Percentiles rank a stretch among this genome's conserved stretches.
Evolutionary conservation across 2,329 filamentous ascomycete species (phyloP).

Genomic region (Penicillium sp.): DNA sequence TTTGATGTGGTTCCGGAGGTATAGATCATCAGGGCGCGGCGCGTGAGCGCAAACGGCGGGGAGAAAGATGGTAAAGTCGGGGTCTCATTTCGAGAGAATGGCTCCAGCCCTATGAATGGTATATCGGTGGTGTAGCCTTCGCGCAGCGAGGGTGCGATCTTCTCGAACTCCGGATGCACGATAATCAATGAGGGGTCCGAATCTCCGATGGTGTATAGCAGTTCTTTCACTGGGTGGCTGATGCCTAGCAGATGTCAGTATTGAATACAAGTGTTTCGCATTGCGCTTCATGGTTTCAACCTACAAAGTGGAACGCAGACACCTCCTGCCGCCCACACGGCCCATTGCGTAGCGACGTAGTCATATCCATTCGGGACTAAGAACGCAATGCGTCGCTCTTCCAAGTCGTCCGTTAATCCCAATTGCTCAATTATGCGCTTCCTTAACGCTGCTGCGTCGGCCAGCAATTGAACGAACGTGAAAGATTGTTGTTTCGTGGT

Average conservation of each 20-base stretch:
- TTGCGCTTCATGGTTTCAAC: conserved; percentile 4
- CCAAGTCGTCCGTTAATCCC: conserved; percentile 24
- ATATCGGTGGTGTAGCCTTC: conserved; percentile 22
- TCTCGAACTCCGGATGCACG: conserved; percentile 34
- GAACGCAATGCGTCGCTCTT: conserved; percentile 35
- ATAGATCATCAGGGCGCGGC: conserved; percentile 37
- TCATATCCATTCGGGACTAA: conserved; percentile 37
- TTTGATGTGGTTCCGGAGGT: conserved; percentile 37
- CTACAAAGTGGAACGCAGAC: conserved; percentile 39
- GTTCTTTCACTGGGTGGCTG: conserved; percentile 36
- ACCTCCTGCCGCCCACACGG: conserved; percentile 39
- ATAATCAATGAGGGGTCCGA: conserved; percentile 38
- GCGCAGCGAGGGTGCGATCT: conserved; percentile 26
- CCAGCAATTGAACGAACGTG: conserved; percentile 35
- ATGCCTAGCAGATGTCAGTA: conserved; percentile 25
- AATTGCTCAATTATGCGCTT: conserved; percentile 30
- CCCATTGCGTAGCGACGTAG: conserved; percentile 38
- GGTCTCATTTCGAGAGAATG: conserved; percentile 15
- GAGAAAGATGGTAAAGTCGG: conserved; percentile 29
- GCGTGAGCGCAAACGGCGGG: conserved; percentile 20
- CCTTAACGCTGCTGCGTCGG: conserved; percentile 32
- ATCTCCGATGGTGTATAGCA: conserved; percentile 37
- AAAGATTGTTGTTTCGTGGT: conserved; percentile 33
- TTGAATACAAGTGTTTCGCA: neutral
- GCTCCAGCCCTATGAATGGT: conserved; percentile 27